These are phyloP conservation scores for Scedosporium aurantiacum DNA, from an alignment of 2,329 filamentous ascomycete species.

Conservation along the genomic window DNA sequence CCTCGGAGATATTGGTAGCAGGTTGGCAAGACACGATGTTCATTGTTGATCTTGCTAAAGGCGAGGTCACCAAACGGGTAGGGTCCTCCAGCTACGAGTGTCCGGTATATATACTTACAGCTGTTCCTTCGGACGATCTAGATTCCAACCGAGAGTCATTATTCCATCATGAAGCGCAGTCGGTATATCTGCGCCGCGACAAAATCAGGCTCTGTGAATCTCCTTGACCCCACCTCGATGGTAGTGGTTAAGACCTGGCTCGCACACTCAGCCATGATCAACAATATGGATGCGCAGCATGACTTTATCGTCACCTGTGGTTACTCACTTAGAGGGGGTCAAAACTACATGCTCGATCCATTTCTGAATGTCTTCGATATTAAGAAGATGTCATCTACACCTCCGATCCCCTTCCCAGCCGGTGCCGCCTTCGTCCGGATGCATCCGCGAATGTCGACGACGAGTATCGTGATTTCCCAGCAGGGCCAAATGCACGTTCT, in stretches of 20 bases:
- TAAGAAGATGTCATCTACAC: conserved; percentile 77
- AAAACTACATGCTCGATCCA: conserved; percentile 73
- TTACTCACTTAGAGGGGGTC: conserved; percentile 67
- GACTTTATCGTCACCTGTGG: conserved; percentile 95
- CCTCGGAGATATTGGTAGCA: conserved; percentile 73
- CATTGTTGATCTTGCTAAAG: conserved; percentile 58
- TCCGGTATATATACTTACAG: background rate
- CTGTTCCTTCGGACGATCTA: conserved; percentile 17
- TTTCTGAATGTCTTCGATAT: conserved; percentile 94
- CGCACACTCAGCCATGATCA: conserved; percentile 78
- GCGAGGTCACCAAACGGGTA: conserved; percentile 58
- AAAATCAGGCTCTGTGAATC: conserved; percentile 68
- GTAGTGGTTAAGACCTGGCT: conserved; percentile 78
- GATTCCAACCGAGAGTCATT: conserved; percentile 63
- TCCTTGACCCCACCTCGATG: conserved; percentile 71
- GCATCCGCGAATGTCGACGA: conserved; percentile 92
- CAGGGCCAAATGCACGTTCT: conserved; percentile 91
- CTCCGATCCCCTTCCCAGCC: conserved; percentile 83
- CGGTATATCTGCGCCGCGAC: conserved; percentile 90
- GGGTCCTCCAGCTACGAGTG: conserved; percentile 1
- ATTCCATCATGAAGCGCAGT: conserved; percentile 84
- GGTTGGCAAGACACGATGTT: conserved; percentile 83
- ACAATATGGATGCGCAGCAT: conserved; percentile 93
- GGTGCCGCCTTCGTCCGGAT: conserved; percentile 91
- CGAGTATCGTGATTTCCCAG: conserved; percentile 85